These are phyloP conservation scores for Blastobotrys persicus DNA, from an alignment of 1,139 yeast genomes.

Conservation along the genomic window DNA sequence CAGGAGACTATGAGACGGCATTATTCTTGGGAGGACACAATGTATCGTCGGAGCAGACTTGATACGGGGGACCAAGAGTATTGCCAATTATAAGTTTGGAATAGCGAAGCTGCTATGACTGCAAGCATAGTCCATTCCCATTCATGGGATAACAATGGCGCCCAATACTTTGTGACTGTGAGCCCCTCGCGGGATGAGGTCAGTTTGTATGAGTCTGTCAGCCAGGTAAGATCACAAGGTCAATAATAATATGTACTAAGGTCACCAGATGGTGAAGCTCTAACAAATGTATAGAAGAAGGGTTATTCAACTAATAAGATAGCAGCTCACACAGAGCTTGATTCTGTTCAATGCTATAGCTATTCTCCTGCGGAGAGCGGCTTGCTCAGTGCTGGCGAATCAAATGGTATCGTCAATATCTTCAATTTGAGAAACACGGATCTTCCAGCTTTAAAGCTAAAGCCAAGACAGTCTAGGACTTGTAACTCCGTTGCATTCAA, in stretches of 20 bases:
- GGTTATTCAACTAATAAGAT: slow-evolving; percentile 22
- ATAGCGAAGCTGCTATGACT: slow-evolving; percentile 12
- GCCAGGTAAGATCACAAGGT: slow-evolving; percentile 28
- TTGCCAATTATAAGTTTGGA: background rate
- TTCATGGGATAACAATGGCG: slow-evolving; percentile 57
- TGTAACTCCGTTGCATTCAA: slow-evolving; percentile 76
- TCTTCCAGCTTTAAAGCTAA: slow-evolving; percentile 47
- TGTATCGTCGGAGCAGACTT: too few relatives aligned
- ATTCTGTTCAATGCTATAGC: slow-evolving; percentile 67
- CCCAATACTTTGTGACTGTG: slow-evolving; percentile 60
- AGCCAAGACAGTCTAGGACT: slow-evolving; percentile 68
- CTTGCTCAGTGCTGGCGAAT: slow-evolving; percentile 68
- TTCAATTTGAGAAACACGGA: slow-evolving; percentile 53
- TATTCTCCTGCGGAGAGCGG: slow-evolving; percentile 52
- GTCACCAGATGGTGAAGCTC: background rate
- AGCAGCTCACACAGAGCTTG: slow-evolving; percentile 59
- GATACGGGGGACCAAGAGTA: background rate
- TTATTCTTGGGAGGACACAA: too few relatives aligned
- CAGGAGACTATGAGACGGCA: too few relatives aligned
- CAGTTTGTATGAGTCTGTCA: slow-evolving; percentile 52
- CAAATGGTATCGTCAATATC: slow-evolving; percentile 63
- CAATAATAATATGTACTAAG: background rate
- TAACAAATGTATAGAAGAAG: slow-evolving; percentile 15
- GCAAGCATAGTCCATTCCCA: slow-evolving; percentile 49
- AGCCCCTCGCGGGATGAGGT: slow-evolving; percentile 71